Percentiles rank a stretch among this genome's conserved stretches.
phyloP scores from a whole-genome alignment of 768 basidiomycete genomes.

The Leccinum truebloodii region DNA sequence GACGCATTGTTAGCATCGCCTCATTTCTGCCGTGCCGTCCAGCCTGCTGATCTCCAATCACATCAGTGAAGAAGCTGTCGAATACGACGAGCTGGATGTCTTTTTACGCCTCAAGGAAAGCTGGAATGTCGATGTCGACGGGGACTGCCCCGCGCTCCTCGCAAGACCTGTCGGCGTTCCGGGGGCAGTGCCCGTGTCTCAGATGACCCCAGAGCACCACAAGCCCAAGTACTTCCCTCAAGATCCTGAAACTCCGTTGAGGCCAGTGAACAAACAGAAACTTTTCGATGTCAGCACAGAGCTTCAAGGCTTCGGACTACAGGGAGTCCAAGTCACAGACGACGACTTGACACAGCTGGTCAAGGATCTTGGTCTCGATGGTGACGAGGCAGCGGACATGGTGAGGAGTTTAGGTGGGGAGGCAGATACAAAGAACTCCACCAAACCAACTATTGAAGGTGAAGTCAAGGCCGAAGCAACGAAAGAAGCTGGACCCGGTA shows the following conservation, averaged over 20 bases:
- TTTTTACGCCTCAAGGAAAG: conserved; percentile 75
- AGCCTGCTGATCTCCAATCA: conserved; percentile 9
- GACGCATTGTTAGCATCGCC: conserved; percentile 62
- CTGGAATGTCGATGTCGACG: conserved; percentile 61
- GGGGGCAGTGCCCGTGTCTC: conserved; percentile 68
- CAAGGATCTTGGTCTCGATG: conserved; percentile 72
- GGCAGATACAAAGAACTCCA: conserved; percentile 12
- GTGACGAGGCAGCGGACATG: conserved; percentile 75
- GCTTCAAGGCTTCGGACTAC: conserved; percentile 68
- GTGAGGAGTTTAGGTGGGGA: conserved; percentile 58
- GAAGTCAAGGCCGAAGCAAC: conserved; percentile 9
- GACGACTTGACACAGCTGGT: conserved; percentile 73
- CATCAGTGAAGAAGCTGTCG: conserved; percentile 80
- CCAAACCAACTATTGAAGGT: conserved; percentile 11
- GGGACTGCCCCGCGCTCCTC: conserved; percentile 54
- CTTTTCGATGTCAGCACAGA: conserved; percentile 68
- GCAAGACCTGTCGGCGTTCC: conserved; percentile 76
- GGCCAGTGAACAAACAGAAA: conserved; percentile 58
- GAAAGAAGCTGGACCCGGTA: conserved; percentile 1
- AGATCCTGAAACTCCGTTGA: conserved; percentile 45
- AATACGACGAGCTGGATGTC: conserved; percentile 66
- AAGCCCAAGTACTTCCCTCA: conserved; percentile 54
- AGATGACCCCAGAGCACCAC: conserved; percentile 81
- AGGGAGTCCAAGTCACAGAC: conserved; percentile 75
- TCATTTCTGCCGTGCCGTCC: not conserved